Percentiles rank a stretch among this genome's conserved stretches.
phyloP scores from a whole-genome alignment of 2,329 filamentous ascomycete species.

The Diplodia sapinea region DNA sequence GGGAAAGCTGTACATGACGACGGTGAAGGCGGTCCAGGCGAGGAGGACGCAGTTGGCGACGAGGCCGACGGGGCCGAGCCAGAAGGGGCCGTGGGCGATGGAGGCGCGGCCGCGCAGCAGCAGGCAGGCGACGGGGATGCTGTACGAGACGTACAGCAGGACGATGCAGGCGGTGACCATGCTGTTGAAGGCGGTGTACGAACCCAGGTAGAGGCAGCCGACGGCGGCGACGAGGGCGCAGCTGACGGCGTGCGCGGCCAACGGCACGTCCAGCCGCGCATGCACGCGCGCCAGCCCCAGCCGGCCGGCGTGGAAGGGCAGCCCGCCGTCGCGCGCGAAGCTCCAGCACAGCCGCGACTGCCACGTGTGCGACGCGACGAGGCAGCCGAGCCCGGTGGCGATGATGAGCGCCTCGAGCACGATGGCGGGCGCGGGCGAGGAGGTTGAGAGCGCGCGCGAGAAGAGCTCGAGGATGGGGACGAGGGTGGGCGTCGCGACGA shows the following conservation, averaged over 20 bases:
- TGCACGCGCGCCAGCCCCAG: constrained; percentile 48
- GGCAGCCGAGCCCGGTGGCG: constrained; percentile 55
- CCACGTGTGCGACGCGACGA: constrained; percentile 58
- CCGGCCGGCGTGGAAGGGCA: constrained; percentile 51
- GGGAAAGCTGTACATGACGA: constrained; percentile 54
- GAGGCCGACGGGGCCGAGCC: constrained; percentile 53
- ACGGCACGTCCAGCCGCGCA: constrained; percentile 46
- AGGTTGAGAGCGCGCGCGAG: constrained; percentile 47
- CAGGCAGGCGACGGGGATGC: constrained; percentile 54
- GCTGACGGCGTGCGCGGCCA: constrained; percentile 52
- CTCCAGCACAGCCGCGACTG: constrained; percentile 59
- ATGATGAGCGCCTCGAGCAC: constrained; percentile 55
- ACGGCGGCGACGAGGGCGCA: constrained; percentile 54
- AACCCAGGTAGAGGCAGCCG: constrained; percentile 55
- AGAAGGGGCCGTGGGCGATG: constrained; percentile 56
- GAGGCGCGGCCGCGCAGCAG: constrained; percentile 53
- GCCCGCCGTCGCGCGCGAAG: constrained; percentile 58
- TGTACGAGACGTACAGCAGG: constrained; percentile 48
- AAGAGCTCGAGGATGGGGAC: constrained; percentile 58
- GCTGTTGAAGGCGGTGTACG: constrained; percentile 51
- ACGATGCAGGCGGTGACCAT: constrained; percentile 53
- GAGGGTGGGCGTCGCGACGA: constrained; percentile 50
- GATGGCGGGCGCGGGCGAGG: constrained; percentile 48
- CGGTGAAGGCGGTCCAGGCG: constrained; percentile 56
- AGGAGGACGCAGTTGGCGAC: constrained; percentile 54